Evolutionary conservation across 139 green algal species (phyloP).

Genomic region (Edaphochlamys debaryana): DNA sequence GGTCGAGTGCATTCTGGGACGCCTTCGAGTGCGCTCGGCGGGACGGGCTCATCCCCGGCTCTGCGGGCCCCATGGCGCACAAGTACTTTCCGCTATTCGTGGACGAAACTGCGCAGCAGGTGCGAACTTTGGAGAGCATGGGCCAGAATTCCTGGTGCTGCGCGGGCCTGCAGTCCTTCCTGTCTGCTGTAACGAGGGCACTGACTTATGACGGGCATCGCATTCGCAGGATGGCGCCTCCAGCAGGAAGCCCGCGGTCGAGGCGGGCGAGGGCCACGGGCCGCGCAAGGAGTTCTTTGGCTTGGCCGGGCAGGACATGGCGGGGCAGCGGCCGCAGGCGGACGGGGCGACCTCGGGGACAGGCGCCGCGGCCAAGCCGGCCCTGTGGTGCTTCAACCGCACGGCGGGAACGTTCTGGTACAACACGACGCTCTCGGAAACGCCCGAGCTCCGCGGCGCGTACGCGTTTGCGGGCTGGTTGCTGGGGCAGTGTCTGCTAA

Average conservation of each 20-base stretch:
- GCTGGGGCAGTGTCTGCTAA: conserved; percentile 60
- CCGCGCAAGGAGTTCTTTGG: conserved; percentile 75
- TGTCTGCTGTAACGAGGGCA: too few species aligned
- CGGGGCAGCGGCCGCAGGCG: neutral
- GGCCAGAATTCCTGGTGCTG: too few species aligned
- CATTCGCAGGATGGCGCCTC: too few species aligned
- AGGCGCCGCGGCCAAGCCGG: neutral
- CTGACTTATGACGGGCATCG: too few species aligned
- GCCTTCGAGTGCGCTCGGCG: neutral
- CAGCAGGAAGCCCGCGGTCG: conserved; percentile 33
- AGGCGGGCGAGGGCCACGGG: conserved; percentile 71
- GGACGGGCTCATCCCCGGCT: neutral
- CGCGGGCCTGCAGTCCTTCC: too few species aligned
- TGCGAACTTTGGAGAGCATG: too few species aligned
- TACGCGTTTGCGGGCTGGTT: conserved; percentile 65
- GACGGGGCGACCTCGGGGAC: neutral
- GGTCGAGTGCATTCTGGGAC: conserved; percentile 50
- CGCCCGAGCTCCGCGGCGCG: neutral
- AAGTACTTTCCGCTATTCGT: conserved; percentile 65
- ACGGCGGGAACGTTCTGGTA: conserved; percentile 61
- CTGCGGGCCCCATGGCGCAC: neutral
- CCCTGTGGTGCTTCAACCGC: conserved; percentile 56
- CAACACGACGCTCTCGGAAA: conserved; percentile 54
- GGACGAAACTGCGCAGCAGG: conserved; percentile 32
- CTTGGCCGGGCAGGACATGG: conserved; percentile 43